Base-by-base conservation (phyloP, 768 basidiomycete species). In the Boletus subcaerulescens region DNA sequence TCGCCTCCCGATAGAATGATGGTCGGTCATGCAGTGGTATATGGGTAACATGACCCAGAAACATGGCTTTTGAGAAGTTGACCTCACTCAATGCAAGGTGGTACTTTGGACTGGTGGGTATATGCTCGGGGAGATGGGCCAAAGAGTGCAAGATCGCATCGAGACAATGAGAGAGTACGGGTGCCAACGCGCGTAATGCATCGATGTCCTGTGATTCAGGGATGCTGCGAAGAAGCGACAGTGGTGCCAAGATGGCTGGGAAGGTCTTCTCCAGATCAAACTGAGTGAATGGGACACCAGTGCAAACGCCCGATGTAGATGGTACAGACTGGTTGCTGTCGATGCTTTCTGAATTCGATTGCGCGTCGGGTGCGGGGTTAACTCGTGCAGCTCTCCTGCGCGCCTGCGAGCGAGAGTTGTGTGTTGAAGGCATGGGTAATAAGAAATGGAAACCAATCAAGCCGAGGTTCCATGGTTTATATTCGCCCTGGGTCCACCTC, bases 251-350 rank as follows among this genome's bases (percentile, higher is more conserved):
- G 49, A 77, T 72, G 1, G 74, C 71, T 1, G 75, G 73, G 53
- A 74, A 76, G 7, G 70, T 65, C 38, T 54, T 65, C 24, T 72
- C 69, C 20, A 76, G 63, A 38, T 69, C 53, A 50, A 72, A 73
- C 9, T 45, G 60, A 18, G 64, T 54, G 45, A 48, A 13, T 6
- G 29, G 33, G 44, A 59, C 24, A 15, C 47, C 44, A 18, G 52
- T 45, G 31, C 42, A 22, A 14, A 55, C 35, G 9, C 42, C 40
- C 5, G 71, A 67, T 0, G 62, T 63, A 17, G 71, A 52, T 12
- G 66, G 61, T 1, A 57, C 60, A n/a, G 65, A 58, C 11, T 68
- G 62, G n/a, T 65, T 57, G 44, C 65, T 72, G 44, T 49, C 33
- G 20, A 67, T 38, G 50, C 56, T 66, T 32, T 69, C 66, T 0